A percentile compares a stretch with the other conserved stretches of the same genome.
Conservation (phyloP, 2,329 filamentous ascomycete species). For the Ophiostoma sp. region DNA sequence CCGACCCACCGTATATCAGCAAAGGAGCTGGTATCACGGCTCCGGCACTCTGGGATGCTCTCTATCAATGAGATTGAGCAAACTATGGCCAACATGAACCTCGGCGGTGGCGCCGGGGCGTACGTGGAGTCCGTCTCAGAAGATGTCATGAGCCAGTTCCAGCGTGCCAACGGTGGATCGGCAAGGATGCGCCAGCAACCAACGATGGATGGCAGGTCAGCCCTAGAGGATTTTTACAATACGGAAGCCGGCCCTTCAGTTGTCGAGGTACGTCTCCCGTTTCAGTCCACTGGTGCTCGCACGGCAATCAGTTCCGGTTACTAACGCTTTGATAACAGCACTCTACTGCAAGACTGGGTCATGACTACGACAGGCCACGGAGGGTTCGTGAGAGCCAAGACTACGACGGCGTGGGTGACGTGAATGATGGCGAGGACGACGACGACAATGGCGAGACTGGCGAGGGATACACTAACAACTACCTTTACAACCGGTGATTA, state of each 20-base stretch:
- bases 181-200: background rate
- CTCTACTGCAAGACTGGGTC: background rate
- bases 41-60: background rate
- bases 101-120: background rate
- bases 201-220: constrained; percentile 14
- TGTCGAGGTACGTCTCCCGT: background rate
- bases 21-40: constrained; percentile 3
- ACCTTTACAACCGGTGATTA: background rate
- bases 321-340: background rate
- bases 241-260: background rate
- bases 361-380: background rate
- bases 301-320: background rate
- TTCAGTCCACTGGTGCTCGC: no score
- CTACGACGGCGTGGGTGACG: background rate
- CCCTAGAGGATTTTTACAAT: background rate
- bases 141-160: background rate
- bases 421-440: background rate
- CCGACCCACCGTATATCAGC: constrained; percentile 17
- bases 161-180: background rate
- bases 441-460: background rate
- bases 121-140: background rate
- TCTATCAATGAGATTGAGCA: background rate
- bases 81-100: background rate
- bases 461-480: background rate
- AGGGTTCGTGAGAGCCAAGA: background rate